Conservation (phyloP, 345 rosid species). For the Lumnitzera littorea region DNA sequence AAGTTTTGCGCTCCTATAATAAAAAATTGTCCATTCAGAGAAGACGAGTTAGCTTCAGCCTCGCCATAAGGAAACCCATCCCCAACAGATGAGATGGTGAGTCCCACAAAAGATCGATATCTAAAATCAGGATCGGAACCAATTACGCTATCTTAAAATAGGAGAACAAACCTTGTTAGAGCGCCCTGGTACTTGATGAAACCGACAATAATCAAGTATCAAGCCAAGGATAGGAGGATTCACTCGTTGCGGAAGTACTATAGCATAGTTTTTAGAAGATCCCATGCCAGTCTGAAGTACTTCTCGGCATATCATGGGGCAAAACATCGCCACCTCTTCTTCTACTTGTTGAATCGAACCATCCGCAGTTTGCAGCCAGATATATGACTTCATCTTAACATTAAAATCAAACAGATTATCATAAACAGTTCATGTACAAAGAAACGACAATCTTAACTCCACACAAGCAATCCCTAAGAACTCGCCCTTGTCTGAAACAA, state of each 20-base stretch:
- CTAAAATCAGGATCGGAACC: too few species aligned
- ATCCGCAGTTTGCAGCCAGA: slow-evolving; percentile 88
- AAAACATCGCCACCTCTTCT: slow-evolving; percentile 88
- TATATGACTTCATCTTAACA: slow-evolving; percentile 57
- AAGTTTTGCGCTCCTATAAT: slow-evolving; percentile 65
- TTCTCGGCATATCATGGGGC: slow-evolving; percentile 85
- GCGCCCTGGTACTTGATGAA: slow-evolving; percentile 76
- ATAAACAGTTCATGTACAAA: too few species aligned
- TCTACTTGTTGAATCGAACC: slow-evolving; percentile 89
- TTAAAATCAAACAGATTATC: slow-evolving; percentile 6
- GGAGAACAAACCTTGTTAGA: slow-evolving; percentile 54
- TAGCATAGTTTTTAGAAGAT: slow-evolving; percentile 70
- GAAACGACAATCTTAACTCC: too few species aligned
- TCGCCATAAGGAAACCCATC: too few species aligned
- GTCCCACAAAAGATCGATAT: too few species aligned
- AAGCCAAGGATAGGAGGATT: slow-evolving; percentile 67
- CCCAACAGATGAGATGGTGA: too few species aligned
- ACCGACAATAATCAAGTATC: slow-evolving; percentile 79
- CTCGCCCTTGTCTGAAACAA: too few species aligned
- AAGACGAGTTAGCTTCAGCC: too few species aligned
- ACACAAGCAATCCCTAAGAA: too few species aligned
- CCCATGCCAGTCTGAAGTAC: slow-evolving; percentile 71
- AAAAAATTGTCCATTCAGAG: neutral
- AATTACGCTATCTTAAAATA: neutral
- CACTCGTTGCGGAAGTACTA: slow-evolving; percentile 80